These are phyloP conservation scores for Juglanconis sp. DNA, from an alignment of 2,329 filamentous ascomycete genomes.

Conservation along the genomic window DNA sequence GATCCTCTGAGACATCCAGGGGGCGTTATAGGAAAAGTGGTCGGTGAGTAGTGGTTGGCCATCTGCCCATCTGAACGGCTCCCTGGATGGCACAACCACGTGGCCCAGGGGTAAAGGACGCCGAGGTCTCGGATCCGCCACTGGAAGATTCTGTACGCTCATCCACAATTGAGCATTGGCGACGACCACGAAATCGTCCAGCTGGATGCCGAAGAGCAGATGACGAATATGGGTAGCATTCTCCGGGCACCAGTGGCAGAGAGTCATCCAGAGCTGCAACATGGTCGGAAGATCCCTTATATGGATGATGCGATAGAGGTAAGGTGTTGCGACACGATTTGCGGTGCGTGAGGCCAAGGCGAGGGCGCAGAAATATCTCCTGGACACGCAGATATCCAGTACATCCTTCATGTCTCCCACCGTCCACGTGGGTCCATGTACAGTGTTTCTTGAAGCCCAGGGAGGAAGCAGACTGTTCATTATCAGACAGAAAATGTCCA, in stretches of 20 bases:
- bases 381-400: neutral
- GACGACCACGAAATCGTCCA: neutral
- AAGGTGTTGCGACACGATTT: neutral
- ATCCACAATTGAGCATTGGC: neutral
- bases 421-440: neutral
- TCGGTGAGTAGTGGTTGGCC: neutral
- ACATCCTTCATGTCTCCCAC: neutral
- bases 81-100: neutral
- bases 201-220: neutral
- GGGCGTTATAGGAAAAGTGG: neutral
- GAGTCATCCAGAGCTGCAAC: neutral
- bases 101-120: neutral
- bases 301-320: neutral
- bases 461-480: neutral
- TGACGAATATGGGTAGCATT: neutral
- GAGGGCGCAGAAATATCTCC: neutral
- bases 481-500: neutral
- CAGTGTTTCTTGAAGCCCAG: neutral
- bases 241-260: neutral
- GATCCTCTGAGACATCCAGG: neutral
- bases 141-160: neutral
- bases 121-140: neutral
- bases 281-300: neutral
- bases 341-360: neutral
- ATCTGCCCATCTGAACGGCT: neutral